Base-by-base conservation (phyloP, 2,329 filamentous ascomycete genomes). In the Aureobasidium sp. region DNA sequence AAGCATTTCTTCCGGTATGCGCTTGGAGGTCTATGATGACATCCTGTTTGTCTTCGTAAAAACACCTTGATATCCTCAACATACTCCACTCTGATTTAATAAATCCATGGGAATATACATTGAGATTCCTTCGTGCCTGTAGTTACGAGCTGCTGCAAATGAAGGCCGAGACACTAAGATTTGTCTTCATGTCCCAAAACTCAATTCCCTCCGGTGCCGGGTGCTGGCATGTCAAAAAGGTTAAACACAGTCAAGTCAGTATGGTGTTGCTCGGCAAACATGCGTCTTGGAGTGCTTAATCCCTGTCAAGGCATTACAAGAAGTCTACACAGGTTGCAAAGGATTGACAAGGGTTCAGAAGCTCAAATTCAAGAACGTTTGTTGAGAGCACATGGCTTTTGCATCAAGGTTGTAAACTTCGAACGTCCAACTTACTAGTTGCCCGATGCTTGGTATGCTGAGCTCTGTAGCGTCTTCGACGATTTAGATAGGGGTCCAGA, bases 41-140 rank as follows among this genome's bases (percentile, higher is more conserved):
- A 54, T 42, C 50, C 50, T 42, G 15, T 42, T 54, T n/a, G 27
- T 42, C 24, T 42, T 40, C 22, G 50, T 42, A 2, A 54, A 31
- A 54, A 35, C 50, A 54, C 50, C 50, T 40, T 54, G 50, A 12
- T 54, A 35, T 42, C 37, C 50, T 37, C 50, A 54, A 54, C 50
- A 54, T 12, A 29, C 50, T 52, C 49, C 50, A 54, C 24, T 12
- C 3, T 31, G 24, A 15, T 53, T 35, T 29, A 33, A 42, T 24
- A 3, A 19, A 11, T n/a, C 5, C 1, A 54, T 29, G 15, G 19
- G 11, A 40, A 40, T 40, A 27, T 12, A 24, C 12, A 29, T 53
- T 19, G 22, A 19, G 22, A 54, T 42, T 54, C 50, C 50, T 54
- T 42, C 50, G 24, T 42, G 50, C 15, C 7, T 19, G 3, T 5